Percentiles rank a stretch among this genome's conserved stretches.
Evolutionary conservation across 306 rosid genomes (phyloP).

Genomic region (Castanospermum australe): DNA sequence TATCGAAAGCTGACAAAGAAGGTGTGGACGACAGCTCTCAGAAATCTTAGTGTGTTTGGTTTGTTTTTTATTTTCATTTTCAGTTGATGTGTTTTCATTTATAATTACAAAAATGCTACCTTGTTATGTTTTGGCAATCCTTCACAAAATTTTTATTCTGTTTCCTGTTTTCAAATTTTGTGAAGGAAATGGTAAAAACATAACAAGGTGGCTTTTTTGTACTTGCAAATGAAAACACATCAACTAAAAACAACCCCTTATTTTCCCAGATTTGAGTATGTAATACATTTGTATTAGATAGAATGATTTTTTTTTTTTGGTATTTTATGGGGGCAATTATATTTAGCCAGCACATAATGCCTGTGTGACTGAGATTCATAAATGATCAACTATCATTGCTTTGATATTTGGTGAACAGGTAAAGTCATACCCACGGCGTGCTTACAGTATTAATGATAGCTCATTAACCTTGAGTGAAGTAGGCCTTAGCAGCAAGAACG

Average conservation of each 20-base stretch:
- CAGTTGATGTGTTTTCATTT: no score
- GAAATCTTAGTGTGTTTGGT: no score
- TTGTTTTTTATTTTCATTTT: no score
- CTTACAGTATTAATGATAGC: constrained; percentile 48
- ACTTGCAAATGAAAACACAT: no score
- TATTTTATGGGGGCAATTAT: neutral
- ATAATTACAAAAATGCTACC: no score
- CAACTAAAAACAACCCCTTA: no score
- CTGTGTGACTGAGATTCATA: neutral
- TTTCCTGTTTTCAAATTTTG: no score
- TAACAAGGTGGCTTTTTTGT: no score
- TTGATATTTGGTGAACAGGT: constrained; percentile 51
- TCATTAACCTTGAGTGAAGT: constrained; percentile 59
- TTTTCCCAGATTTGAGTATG: neutral
- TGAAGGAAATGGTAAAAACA: no score
- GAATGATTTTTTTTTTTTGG: neutral
- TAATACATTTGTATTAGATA: neutral
- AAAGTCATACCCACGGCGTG: constrained; percentile 70
- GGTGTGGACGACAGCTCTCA: neutral
- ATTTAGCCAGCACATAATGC: neutral
- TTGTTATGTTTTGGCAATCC: no score
- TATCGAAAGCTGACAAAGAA: neutral
- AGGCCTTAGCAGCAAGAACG: constrained; percentile 77
- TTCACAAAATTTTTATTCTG: no score
- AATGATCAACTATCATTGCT: constrained; percentile 16